Base-by-base conservation (phyloP, 345 rosid genomes). In the Hibiscus syriacus region DNA sequence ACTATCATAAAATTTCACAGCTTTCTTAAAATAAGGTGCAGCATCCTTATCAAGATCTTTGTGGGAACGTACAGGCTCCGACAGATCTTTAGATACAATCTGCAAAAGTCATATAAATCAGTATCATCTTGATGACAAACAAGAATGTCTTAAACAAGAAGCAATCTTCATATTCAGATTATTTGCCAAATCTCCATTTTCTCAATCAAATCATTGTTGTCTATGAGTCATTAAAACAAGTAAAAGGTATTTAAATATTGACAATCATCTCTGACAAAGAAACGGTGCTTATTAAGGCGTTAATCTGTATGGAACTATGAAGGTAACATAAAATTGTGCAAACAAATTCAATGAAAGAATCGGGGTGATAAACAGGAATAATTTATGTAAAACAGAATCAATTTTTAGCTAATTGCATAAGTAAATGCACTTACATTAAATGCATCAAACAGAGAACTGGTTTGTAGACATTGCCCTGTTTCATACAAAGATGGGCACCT, bases 11-110 rank as follows among this genome's bases (percentile, higher is more conserved):
- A n/a, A n/a, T n/a, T n/a, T n/a, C n/a, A n/a, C n/a, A n/a, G n/a
- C n/a, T n/a, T n/a, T n/a, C n/a, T n/a, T n/a, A n/a, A n/a, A n/a
- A n/a, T n/a, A n/a, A n/a, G n/a, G n/a, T n/a, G n/a, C n/a, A n/a
- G n/a, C n/a, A n/a, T n/a, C n/a, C n/a, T n/a, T n/a, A n/a, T n/a
- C n/a, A n/a, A n/a, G n/a, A n/a, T n/a, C n/a, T n/a, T n/a, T n/a
- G n/a, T n/a, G 99, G 45, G 99, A 48, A 46, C 98, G 96, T 65
- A 94, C 96, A 68, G 99, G 99, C 70, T 94, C 99, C 39, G 98
- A 91, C 49, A 94, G 66, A 74, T 94, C 99, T 83, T 91, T 91
- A 55, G 99, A 91, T 52, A 94, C 77, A 77, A 94, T 94, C 99
- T 94, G 93, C 77, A 81, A 67, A 73, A 63, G 10, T 16, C 17